Percentiles rank a stretch among this genome's conserved stretches.
Evolutionary conservation across 306 rosid species (phyloP).

Genomic region (Cucurbita pepo): DNA sequence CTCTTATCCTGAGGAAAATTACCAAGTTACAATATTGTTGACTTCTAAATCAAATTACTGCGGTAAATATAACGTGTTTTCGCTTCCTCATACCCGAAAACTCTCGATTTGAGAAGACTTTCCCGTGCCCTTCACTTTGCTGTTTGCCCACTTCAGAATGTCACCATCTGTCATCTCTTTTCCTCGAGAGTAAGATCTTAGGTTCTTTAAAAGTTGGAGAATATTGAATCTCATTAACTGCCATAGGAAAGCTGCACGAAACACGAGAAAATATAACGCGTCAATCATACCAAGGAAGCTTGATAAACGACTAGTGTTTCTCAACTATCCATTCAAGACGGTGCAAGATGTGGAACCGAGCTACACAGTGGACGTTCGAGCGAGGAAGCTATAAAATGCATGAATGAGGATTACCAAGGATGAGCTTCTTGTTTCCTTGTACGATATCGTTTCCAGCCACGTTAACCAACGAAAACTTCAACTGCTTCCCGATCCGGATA

Average conservation of each 20-base stretch:
- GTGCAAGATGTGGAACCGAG: not conserved
- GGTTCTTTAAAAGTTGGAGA: conserved; percentile 73
- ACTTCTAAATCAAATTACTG: not conserved
- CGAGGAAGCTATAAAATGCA: not conserved
- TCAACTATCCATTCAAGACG: not conserved
- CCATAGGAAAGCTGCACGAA: conserved; percentile 71
- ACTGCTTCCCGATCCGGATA: conserved; percentile 48
- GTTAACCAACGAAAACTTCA: conserved; percentile 76
- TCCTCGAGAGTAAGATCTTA: conserved; percentile 77
- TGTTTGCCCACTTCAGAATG: conserved; percentile 77
- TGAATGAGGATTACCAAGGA: conserved; percentile 47
- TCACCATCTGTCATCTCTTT: conserved; percentile 80
- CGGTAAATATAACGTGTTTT: not conserved
- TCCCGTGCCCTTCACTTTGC: conserved; percentile 65
- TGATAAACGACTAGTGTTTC: not conserved
- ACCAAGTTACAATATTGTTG: not conserved
- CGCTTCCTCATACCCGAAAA: conserved; percentile 42
- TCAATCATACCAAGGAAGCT: not conserved
- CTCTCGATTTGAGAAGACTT: conserved; percentile 64
- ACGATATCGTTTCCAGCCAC: conserved; percentile 87
- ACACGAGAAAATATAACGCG: not conserved
- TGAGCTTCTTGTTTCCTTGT: conserved; percentile 97
- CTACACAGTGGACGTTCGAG: not conserved
- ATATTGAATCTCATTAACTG: conserved; percentile 85
- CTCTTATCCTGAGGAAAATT: conserved; percentile 52